A percentile compares a stretch with the other conserved stretches of the same genome.
Conservation (phyloP, 78 protist genomes). For the Monocercomonoides exilis region DNA sequence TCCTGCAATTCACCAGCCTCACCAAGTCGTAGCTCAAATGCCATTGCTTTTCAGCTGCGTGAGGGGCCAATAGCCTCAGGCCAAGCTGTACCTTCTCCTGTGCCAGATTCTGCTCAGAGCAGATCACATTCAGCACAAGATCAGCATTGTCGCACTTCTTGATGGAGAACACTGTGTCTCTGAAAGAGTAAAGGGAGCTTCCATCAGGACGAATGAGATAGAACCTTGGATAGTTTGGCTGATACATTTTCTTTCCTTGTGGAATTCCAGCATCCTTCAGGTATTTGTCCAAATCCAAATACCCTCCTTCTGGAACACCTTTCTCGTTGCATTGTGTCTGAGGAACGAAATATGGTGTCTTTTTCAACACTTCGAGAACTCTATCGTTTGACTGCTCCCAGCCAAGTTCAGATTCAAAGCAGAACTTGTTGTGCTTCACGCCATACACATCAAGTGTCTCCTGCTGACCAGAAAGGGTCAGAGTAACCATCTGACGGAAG, state of each 20-base stretch:
- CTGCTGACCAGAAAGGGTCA: constrained; percentile 21
- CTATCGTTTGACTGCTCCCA: constrained; percentile 30
- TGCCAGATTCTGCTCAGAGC: constrained; percentile 39
- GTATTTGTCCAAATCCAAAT: constrained; percentile 18
- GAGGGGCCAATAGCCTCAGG: constrained; percentile 19
- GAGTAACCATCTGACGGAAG: constrained; percentile 31
- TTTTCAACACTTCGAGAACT: background rate
- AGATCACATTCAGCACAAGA: constrained; percentile 30
- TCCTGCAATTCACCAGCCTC: constrained; percentile 27
- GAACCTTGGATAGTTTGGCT: constrained; percentile 25
- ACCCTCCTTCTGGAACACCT: constrained; percentile 41
- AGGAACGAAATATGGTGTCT: constrained; percentile 34
- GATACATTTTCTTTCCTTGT: constrained; percentile 36
- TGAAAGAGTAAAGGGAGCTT: constrained; percentile 42
- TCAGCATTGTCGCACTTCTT: constrained; percentile 36
- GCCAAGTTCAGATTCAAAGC: constrained; percentile 42
- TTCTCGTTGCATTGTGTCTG: constrained; percentile 36
- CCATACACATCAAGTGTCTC: constrained; percentile 29
- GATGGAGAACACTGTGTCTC: constrained; percentile 42
- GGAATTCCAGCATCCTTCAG: constrained; percentile 17
- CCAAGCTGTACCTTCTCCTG: constrained; percentile 47
- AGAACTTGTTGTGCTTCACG: constrained; percentile 25
- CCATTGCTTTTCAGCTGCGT: background rate
- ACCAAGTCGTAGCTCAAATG: constrained; percentile 46
- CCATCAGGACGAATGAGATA: constrained; percentile 48